Base-by-base conservation (phyloP, 371 early-diverging fungal genomes). In the Dichotomocladium elegans region DNA sequence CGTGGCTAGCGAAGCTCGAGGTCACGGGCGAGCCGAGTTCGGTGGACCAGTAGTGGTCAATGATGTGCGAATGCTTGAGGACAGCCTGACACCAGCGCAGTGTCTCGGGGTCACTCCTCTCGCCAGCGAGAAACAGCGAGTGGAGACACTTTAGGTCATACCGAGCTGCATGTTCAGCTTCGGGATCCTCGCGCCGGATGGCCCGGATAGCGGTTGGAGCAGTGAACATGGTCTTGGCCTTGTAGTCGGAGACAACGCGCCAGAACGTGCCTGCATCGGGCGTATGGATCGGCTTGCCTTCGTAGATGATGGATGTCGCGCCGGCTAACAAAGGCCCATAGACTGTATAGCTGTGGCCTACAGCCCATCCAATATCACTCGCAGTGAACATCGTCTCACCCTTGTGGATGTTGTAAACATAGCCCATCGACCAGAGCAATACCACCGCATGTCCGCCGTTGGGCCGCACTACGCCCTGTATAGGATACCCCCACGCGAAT, bases 21-120 rank as follows among this genome's bases (percentile, higher is more conserved):
- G 88, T 85, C 44, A 93, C 85, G 9, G 91, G 91, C 1, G 72
- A 73, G 1, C 77, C 77, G 41, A 66, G 87, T 64, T 97, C 98
- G 1, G 98, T 97, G 47, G 94, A 92, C 95, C 95, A 97, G 69
- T 90, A 97, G 51, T 94, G 91, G 65, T 97, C 98, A 41, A 82
- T 79, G 0, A 82, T 80, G 6, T 69, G 70, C 12, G 56, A 35
- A 15, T 71, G 55, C 1, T 74, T 78, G 27, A 94, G 83, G 27
- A 83, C 53, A 25, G 76, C 52, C 11, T 71, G 74, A 64, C 86
- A 92, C 72, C 86, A 87, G 5, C 61, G 60, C 22, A 89, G 78
- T 1, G 93, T 91, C 31, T 86, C 89, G 1, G 90, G 86, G 61
- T 92, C 90, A 40, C 91, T 90, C 14, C 96, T 85, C 61, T 96